These are phyloP conservation scores for Brassica incana DNA, from an alignment of 345 rosid genomes.

Conservation along the genomic window DNA sequence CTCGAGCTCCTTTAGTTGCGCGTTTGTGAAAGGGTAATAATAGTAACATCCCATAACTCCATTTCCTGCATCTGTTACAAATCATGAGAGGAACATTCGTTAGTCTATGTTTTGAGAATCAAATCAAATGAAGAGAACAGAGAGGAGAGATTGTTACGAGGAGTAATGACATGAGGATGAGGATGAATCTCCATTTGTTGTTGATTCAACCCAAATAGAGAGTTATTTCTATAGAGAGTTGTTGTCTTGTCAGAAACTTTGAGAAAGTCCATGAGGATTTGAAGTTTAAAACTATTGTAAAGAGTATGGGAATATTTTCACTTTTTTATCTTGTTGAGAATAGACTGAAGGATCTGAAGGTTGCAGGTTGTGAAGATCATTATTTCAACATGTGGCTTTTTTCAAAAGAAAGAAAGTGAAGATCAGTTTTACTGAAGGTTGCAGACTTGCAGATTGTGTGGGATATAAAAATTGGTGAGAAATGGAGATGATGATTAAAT, in stretches of 20 bases:
- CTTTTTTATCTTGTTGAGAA: constrained; percentile 7
- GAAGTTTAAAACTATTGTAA: constrained; percentile 14
- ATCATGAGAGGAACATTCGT: not conserved
- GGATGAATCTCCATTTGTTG: constrained; percentile 38
- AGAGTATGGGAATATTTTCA: not conserved
- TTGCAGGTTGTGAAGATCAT: no score
- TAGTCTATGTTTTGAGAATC: not conserved
- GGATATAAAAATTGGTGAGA: constrained; percentile 25
- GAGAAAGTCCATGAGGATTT: constrained; percentile 41
- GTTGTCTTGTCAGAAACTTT: constrained; percentile 48
- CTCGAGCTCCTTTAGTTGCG: constrained; percentile 79
- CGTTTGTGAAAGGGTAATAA: constrained; percentile 63
- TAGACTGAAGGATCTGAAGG: not conserved
- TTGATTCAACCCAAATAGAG: constrained; percentile 34
- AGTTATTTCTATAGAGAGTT: constrained; percentile 36
- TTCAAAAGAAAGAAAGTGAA: constrained; percentile 21
- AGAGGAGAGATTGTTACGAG: constrained; percentile 28
- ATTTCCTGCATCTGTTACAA: constrained; percentile 33
- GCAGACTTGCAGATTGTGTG: constrained; percentile 11
- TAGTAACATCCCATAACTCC: constrained; percentile 34
- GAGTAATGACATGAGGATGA: constrained; percentile 29
- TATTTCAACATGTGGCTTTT: constrained; percentile 19
- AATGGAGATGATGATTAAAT: constrained; percentile 18
- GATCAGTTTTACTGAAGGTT: constrained; percentile 22
- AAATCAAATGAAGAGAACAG: not conserved